A percentile compares a stretch with the other conserved stretches of the same genome.
Evolutionary conservation across 1,284 basidiomycete genomes (phyloP).

Genomic region (Malassezia equina): DNA sequence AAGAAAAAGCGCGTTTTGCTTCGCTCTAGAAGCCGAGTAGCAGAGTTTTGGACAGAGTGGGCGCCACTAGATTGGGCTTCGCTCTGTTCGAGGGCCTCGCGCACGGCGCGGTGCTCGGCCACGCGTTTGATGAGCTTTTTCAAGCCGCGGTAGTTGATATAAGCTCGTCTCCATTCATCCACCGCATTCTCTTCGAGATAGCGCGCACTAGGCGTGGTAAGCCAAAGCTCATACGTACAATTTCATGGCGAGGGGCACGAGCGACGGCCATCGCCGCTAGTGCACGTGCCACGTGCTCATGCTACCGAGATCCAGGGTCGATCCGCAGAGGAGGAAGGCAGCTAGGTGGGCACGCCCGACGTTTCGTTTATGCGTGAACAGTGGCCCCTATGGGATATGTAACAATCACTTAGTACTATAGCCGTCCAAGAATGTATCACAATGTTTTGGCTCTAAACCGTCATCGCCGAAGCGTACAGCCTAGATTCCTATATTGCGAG

Average conservation of each 20-base stretch:
- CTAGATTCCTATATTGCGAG: conserved; percentile 21
- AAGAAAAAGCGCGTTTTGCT: neutral
- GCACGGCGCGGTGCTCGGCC: conserved; percentile 21
- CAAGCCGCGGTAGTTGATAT: conserved; percentile 46
- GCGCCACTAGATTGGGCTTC: neutral
- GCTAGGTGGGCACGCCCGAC: too few species aligned
- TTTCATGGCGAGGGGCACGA: conserved; percentile 8
- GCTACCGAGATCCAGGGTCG: too few species aligned
- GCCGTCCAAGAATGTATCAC: conserved; percentile 12
- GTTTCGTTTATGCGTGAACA: too few species aligned
- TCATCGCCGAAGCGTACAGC: conserved; percentile 14
- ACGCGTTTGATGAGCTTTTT: conserved; percentile 49
- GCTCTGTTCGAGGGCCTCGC: neutral
- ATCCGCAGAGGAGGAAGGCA: too few species aligned
- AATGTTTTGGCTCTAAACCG: conserved; percentile 17
- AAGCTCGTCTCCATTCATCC: conserved; percentile 45
- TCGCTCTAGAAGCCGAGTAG: neutral
- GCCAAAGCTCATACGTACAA: conserved; percentile 8
- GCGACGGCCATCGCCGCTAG: neutral
- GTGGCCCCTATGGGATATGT: too few species aligned
- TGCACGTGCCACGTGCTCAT: neutral
- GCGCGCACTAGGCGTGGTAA: conserved; percentile 18
- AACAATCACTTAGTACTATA: neutral
- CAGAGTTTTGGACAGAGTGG: neutral
- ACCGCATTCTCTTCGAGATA: conserved; percentile 42